Conservation (phyloP, 164 flowering plant species). For the Stephania japonica region DNA sequence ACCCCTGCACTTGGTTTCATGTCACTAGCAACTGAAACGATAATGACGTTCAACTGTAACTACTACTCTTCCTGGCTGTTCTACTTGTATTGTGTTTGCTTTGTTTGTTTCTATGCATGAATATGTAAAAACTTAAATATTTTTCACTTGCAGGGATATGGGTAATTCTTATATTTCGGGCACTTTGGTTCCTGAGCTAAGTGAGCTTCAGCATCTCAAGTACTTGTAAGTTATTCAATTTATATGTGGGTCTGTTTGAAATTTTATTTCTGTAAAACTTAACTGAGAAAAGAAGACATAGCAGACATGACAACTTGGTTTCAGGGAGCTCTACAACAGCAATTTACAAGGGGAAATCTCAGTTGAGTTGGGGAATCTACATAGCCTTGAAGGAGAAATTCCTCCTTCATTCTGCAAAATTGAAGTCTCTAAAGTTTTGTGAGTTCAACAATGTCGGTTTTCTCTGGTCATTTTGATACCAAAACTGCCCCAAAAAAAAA, state of each 20-base stretch:
- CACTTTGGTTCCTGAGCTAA: slow-evolving; percentile 70
- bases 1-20: slow-evolving; percentile 94
- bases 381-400: slow-evolving; percentile 59
- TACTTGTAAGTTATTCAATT: slow-evolving; percentile 48
- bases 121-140: too few relatives aligned
- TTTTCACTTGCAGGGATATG: slow-evolving; percentile 51
- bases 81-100: not conserved
- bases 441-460: slow-evolving; percentile 21
- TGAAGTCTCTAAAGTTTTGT: slow-evolving; percentile 76
- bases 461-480: not conserved
- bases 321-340: slow-evolving; percentile 77
- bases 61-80: not conserved
- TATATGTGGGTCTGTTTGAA: too few relatives aligned
- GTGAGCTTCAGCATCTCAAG: slow-evolving; percentile 60
- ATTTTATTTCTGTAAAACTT: not conserved
- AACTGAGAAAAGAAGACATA: too few relatives aligned
- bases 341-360: slow-evolving; percentile 64
- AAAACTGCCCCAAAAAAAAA: too few relatives aligned
- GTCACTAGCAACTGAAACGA: slow-evolving; percentile 65
- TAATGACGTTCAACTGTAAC: slow-evolving; percentile 69
- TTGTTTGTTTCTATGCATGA: not conserved
- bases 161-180: slow-evolving; percentile 81
- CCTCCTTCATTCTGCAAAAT: slow-evolving; percentile 60
- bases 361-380: slow-evolving; percentile 68
- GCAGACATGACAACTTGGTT: slow-evolving; percentile 4